Evolutionary conservation across 139 green algal genomes (phyloP).

Genomic region (Picochlorum sp.): DNA sequence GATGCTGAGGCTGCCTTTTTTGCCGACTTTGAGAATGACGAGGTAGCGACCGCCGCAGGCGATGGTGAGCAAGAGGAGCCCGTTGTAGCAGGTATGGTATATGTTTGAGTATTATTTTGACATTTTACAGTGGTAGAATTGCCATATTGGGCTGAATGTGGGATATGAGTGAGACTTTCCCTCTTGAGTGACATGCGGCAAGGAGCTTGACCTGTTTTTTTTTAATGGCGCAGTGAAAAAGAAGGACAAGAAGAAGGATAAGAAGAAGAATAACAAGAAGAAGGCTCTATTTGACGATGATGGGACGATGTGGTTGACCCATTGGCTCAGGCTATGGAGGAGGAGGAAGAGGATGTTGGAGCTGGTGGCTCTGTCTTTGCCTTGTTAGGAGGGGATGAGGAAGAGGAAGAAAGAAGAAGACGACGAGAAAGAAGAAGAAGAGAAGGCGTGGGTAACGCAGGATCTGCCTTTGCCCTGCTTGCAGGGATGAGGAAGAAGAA

Average conservation of each 20-base stretch:
- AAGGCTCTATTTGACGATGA: background rate
- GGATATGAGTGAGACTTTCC: background rate
- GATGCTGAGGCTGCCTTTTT: conserved; percentile 12
- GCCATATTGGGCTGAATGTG: background rate
- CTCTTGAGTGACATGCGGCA: background rate
- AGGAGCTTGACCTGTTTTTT: background rate
- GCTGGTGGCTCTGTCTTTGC: background rate
- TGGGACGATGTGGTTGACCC: background rate
- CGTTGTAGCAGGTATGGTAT: background rate
- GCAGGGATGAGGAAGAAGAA: background rate
- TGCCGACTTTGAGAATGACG: conserved; percentile 3
- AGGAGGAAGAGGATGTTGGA: conserved; percentile 6
- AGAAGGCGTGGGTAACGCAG: conserved; percentile 38
- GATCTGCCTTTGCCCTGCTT: background rate
- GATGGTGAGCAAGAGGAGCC: background rate
- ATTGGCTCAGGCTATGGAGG: background rate
- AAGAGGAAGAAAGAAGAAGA: conserved; percentile 62
- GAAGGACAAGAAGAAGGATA: conserved; percentile 10
- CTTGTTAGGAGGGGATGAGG: conserved; percentile 29
- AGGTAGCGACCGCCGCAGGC: background rate
- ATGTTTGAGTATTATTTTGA: background rate
- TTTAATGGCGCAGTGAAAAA: background rate
- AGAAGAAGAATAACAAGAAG: background rate
- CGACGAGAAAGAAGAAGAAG: conserved; percentile 37
- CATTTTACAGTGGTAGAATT: background rate